Base-by-base conservation (phyloP, 352 stramenopile species). In the Sclerospora graminicola region DNA sequence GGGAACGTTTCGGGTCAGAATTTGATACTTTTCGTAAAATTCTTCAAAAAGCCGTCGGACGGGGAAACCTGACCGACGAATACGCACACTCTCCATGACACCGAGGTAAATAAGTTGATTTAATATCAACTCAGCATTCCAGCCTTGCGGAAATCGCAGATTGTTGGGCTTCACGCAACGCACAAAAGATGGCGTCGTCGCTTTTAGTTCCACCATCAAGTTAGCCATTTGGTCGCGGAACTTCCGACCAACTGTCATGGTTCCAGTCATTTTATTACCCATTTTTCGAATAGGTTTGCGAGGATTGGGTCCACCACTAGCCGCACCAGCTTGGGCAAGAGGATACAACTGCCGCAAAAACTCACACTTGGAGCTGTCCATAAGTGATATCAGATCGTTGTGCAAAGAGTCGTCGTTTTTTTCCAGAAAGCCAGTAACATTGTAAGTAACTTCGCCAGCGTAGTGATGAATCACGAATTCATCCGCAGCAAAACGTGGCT, bases 331-430 rank as follows among this genome's bases (percentile, higher is more conserved):
- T 32, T 67, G 58, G 3, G 65, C 60, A 16, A 89, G 38, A 6
- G 76, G 66, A 57, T 90, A 92, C 10, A 95, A 52, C 41, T 69
- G 70, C n/a, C 69, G 72, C 20, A 92, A 38, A 33, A 86, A 93
- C 16, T 82, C 72, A 21, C 79, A 82, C 51, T 85, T 69, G 4
- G 77, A 90, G 50, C 63, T 87, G 48, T 95, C 73, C 74, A 93
- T 91, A 1, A 95, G 60, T 14, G 80, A 88, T 32, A 93, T 70
- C 27, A 95, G 55, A 50, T 95, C 83, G 36, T 89, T 89, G 61
- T 96, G 85, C 8, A 98, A 62, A 41, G 90, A 97, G 57, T 99
- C 95, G 51, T 97, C 90, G 70, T 98, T 98, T 65, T 98, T 98
- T 55, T 98, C 95, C 16, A 98, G 69, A 52, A 98, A 99, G 18